Conservation (phyloP, 495 filamentous ascomycete species). For the Peziza echinospora region DNA sequence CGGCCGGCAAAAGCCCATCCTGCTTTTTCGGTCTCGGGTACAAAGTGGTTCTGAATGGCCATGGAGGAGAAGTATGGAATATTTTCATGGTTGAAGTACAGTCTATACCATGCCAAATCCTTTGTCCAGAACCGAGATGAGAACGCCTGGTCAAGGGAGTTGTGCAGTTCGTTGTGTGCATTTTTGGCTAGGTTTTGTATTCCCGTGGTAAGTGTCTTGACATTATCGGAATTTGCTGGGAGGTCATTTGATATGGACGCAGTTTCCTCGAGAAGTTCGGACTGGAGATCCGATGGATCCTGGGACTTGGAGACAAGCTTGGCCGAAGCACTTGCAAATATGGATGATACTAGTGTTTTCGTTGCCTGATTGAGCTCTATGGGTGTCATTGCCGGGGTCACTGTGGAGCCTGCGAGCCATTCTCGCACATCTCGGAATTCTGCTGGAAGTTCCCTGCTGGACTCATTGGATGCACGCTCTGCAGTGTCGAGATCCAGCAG, state of each 20-base stretch:
- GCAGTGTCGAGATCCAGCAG: slow-evolving; percentile 20
- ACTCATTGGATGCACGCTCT: not conserved
- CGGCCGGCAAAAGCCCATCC: slow-evolving; percentile 64
- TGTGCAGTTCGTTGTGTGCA: slow-evolving; percentile 63
- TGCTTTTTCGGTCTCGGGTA: slow-evolving; percentile 49
- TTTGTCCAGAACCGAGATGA: slow-evolving; percentile 40
- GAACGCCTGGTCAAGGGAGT: slow-evolving; percentile 55
- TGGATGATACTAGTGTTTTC: not conserved
- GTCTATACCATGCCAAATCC: slow-evolving; percentile 74
- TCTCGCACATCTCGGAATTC: not conserved
- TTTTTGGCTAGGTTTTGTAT: slow-evolving; percentile 53
- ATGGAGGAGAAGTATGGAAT: slow-evolving; percentile 60
- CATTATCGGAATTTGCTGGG: slow-evolving; percentile 1
- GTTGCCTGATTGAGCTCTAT: not conserved
- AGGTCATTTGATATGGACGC: too few species aligned
- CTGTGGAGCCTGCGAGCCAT: not conserved
- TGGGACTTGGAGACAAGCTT: not conserved
- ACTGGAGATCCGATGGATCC: not conserved
- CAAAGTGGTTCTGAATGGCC: slow-evolving; percentile 50
- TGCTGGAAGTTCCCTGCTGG: not conserved
- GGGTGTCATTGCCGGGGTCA: not conserved
- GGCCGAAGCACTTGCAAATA: not conserved
- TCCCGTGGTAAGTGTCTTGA: slow-evolving; percentile 28
- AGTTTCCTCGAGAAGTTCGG: not conserved
- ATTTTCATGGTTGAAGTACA: slow-evolving; percentile 86